Evolutionary conservation across 768 basidiomycete species (phyloP).

Genomic region (Mycena vitilis): DNA sequence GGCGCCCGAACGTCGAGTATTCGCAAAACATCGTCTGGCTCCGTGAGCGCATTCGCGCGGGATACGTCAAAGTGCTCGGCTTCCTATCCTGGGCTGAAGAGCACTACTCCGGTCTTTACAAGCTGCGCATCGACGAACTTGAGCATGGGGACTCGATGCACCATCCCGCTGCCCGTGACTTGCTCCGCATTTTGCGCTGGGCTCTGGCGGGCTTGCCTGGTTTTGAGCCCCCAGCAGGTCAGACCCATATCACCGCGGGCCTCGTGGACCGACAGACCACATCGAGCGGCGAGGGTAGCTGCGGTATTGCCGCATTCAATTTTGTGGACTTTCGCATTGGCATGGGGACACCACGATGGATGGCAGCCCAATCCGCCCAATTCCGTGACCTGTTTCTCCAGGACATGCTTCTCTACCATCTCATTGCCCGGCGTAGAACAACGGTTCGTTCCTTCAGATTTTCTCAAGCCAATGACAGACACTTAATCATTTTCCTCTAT

Average conservation of each 20-base stretch:
- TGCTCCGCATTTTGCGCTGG: not conserved
- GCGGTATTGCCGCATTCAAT: not conserved
- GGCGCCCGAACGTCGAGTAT: not conserved
- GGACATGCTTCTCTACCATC: slow-evolving; percentile 5
- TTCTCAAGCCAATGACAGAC: not conserved
- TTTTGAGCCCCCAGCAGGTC: not conserved
- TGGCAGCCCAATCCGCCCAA: not conserved
- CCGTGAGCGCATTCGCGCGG: slow-evolving; percentile 1
- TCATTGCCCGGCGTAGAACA: not conserved
- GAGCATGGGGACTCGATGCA: not conserved
- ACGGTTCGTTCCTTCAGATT: not conserved
- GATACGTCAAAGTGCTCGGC: not conserved
- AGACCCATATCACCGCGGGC: not conserved
- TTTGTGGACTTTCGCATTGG: not conserved
- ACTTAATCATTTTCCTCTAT: not conserved
- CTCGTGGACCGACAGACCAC: not conserved
- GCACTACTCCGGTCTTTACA: not conserved
- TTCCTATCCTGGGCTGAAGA: not conserved
- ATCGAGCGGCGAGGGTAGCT: not conserved
- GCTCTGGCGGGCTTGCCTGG: not conserved
- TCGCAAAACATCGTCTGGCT: not conserved
- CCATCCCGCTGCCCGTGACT: not conserved
- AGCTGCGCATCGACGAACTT: not conserved
- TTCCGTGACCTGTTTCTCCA: slow-evolving; percentile 7
- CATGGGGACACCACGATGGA: not conserved